Conservation (phyloP, 805 yeast genomes). For the Sugiyamaella valdiviana region DNA sequence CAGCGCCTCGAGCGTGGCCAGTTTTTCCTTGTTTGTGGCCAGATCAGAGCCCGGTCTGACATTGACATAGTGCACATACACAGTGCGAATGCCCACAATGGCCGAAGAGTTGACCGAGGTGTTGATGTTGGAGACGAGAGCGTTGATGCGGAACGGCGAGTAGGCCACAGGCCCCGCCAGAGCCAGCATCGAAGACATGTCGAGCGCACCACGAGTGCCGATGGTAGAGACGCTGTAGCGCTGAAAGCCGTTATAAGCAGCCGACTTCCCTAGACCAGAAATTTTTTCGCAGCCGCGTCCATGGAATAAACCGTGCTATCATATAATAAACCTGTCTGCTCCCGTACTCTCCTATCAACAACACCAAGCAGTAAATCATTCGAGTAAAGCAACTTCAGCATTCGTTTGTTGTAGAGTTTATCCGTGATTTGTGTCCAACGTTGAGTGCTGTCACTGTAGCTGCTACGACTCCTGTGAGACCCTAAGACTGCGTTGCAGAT, state of each 20-base stretch:
- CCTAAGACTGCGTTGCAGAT: no score
- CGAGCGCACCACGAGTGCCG: neutral
- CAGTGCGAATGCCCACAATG: slow-evolving; percentile 63
- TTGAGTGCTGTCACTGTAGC: no score
- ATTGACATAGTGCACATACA: slow-evolving; percentile 77
- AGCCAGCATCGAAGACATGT: slow-evolving; percentile 32
- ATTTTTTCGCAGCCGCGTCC: slow-evolving; percentile 1
- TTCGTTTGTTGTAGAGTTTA: no score
- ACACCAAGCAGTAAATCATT: no score
- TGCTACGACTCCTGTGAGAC: no score
- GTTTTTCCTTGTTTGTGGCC: slow-evolving; percentile 23
- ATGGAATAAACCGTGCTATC: neutral
- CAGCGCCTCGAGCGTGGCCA: slow-evolving; percentile 48
- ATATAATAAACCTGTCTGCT: slow-evolving; percentile 1
- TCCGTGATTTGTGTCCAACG: no score
- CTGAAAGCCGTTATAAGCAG: slow-evolving; percentile 2
- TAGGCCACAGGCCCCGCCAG: slow-evolving; percentile 88
- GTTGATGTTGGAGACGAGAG: slow-evolving; percentile 65
- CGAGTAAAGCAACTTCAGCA: no score
- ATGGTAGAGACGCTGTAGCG: slow-evolving; percentile 1
- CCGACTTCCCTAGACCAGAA: neutral
- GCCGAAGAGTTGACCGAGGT: slow-evolving; percentile 60
- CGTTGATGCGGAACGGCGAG: slow-evolving; percentile 77
- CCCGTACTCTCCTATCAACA: neutral
- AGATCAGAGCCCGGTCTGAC: slow-evolving; percentile 35